These are phyloP conservation scores for Vitis riparia DNA, from an alignment of 164 flowering plant genomes.

Conservation along the genomic window DNA sequence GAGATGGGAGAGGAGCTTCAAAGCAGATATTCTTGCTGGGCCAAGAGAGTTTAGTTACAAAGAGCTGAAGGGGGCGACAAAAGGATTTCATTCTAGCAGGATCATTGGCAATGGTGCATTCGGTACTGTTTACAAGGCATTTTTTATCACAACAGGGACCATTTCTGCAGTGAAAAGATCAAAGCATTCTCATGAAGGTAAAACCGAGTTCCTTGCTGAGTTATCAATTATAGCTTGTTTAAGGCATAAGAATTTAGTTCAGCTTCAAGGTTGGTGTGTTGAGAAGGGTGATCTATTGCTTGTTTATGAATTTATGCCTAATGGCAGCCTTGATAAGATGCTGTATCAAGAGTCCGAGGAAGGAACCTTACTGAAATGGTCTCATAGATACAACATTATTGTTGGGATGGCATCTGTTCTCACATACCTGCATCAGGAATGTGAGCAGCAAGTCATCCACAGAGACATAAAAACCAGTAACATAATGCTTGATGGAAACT, in stretches of 20 bases:
- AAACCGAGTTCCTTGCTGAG: constrained; percentile 73
- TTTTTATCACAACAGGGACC: constrained; percentile 31
- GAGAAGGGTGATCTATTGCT: constrained; percentile 81
- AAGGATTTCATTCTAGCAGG: constrained; percentile 57
- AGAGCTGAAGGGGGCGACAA: constrained; percentile 60
- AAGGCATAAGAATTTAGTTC: constrained; percentile 88
- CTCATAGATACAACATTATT: constrained; percentile 61
- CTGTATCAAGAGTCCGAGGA: constrained; percentile 48
- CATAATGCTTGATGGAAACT: constrained; percentile 68
- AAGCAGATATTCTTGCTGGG: constrained; percentile 54
- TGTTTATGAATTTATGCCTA: constrained; percentile 88
- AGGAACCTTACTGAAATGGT: constrained; percentile 47
- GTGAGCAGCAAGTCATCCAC: constrained; percentile 94
- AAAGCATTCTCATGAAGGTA: constrained; percentile 68
- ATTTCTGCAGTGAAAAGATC: constrained; percentile 69
- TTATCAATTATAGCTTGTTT: constrained; percentile 73
- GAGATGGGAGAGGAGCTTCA: constrained; percentile 30
- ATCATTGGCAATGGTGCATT: constrained; percentile 61
- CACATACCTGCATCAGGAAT: constrained; percentile 77
- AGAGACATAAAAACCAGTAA: constrained; percentile 89
- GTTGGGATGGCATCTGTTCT: constrained; percentile 80
- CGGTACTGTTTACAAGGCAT: constrained; percentile 68
- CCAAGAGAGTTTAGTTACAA: constrained; percentile 68
- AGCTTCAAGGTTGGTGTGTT: constrained; percentile 93
- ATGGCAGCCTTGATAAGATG: constrained; percentile 75